Conservation (phyloP, 768 basidiomycete species). For the Hortiboletus flavorubellus region DNA sequence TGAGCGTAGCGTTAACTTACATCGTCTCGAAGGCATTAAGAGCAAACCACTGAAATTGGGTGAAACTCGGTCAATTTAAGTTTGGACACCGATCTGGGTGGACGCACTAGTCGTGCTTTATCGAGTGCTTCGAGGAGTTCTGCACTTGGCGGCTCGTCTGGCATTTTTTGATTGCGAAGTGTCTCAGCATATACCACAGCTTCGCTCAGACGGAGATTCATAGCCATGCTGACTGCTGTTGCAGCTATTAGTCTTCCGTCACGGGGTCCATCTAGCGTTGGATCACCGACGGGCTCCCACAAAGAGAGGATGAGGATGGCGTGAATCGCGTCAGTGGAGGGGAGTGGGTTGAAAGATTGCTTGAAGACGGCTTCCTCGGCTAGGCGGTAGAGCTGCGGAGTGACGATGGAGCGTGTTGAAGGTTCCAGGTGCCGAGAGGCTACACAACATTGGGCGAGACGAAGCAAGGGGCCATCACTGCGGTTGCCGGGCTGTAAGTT, state of each 20-base stretch:
- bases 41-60: constrained; percentile 36
- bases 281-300: constrained; percentile 41
- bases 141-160: constrained; percentile 22
- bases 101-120: constrained; percentile 38
- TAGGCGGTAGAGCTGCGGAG: constrained; percentile 40
- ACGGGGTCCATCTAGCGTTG: constrained; percentile 28
- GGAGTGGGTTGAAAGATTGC: constrained; percentile 41
- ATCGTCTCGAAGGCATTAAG: constrained; percentile 40
- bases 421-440: constrained; percentile 43
- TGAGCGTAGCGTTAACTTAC: constrained; percentile 20
- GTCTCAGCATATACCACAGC: constrained; percentile 33
- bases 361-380: constrained; percentile 38
- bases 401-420: constrained; percentile 32
- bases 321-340: constrained; percentile 40
- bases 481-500: constrained; percentile 34
- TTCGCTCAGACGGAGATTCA: constrained; percentile 39
- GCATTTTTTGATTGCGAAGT: constrained; percentile 30
- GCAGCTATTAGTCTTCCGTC: constrained; percentile 41
- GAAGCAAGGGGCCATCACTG: constrained; percentile 34
- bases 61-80: constrained; percentile 15
- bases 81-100: constrained; percentile 1
- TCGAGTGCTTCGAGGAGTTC: constrained; percentile 35
- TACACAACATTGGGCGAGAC: constrained; percentile 45
- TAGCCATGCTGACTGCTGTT: constrained; percentile 45
- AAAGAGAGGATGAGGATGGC: constrained; percentile 42